Percentiles rank a stretch among this genome's conserved stretches.
Evolutionary conservation across 495 filamentous ascomycete genomes (phyloP).

Genomic region (Halenospora varia): DNA sequence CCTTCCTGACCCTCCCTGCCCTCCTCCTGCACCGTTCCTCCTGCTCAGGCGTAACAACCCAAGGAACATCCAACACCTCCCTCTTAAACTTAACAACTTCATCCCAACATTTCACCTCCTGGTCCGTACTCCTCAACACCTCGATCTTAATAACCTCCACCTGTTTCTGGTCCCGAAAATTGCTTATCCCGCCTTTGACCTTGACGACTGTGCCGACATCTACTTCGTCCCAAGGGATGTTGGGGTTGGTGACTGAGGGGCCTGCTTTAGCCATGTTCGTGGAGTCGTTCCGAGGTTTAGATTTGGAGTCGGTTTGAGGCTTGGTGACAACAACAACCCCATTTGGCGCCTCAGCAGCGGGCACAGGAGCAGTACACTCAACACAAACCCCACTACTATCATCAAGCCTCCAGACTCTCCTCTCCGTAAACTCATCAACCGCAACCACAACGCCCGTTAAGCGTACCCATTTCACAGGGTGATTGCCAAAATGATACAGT

Average conservation of each 20-base stretch:
- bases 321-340: background rate
- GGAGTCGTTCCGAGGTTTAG: too few relatives aligned
- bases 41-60: constrained; percentile 23
- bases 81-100: constrained; percentile 58
- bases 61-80: constrained; percentile 59
- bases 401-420: constrained; percentile 68
- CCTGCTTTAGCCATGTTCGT: background rate
- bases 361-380: constrained; percentile 40
- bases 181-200: constrained; percentile 66
- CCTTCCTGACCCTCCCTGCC: background rate
- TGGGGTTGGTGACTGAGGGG: constrained; percentile 9
- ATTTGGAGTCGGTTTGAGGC: too few relatives aligned
- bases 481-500: constrained; percentile 81
- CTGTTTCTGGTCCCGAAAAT: constrained; percentile 61
- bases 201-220: constrained; percentile 69
- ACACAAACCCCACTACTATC: constrained; percentile 81
- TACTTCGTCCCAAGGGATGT: constrained; percentile 33
- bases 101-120: constrained; percentile 75
- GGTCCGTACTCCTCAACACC: constrained; percentile 57
- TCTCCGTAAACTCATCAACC: constrained; percentile 57
- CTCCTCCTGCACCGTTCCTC: constrained; percentile 21
- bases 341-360: background rate
- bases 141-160: constrained; percentile 65
- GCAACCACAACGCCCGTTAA: constrained; percentile 76
- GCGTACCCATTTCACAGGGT: constrained; percentile 84